phyloP scores from a whole-genome alignment of 2,329 filamentous ascomycete species.

The Beauveria caledonica region DNA sequence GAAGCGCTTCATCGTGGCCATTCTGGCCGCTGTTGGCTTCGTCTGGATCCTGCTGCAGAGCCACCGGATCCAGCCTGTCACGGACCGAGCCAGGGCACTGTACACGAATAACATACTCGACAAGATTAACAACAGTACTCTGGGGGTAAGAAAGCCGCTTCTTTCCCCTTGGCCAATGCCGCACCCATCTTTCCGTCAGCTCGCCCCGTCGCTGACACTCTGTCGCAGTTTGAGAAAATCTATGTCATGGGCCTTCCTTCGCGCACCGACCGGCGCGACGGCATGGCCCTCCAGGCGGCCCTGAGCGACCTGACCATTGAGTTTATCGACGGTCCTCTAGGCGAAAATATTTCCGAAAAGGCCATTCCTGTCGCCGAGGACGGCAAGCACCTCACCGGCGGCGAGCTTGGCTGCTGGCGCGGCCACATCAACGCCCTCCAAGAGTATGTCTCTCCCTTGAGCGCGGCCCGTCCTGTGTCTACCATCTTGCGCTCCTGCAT shows the following conservation, averaged over 20 bases:
- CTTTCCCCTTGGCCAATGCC: not conserved
- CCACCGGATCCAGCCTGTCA: conserved; percentile 5
- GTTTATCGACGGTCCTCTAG: conserved; percentile 37
- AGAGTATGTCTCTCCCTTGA: conserved; percentile 17
- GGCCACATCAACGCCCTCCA: conserved; percentile 29
- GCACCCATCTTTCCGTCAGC: too few relatives aligned
- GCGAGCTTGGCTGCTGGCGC: conserved; percentile 22
- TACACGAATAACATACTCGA: conserved; percentile 3
- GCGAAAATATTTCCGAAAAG: conserved; percentile 28
- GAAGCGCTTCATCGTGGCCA: conserved; percentile 7
- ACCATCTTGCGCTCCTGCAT: too few relatives aligned
- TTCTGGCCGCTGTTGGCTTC: not conserved
- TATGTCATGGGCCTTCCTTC: conserved; percentile 42
- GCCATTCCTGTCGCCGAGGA: conserved; percentile 19
- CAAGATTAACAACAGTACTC: conserved; percentile 10
- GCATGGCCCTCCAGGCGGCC: conserved; percentile 37
- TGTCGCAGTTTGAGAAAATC: conserved; percentile 14
- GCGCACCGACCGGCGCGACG: conserved; percentile 41
- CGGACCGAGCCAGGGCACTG: not conserved
- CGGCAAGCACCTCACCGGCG: conserved; percentile 5
- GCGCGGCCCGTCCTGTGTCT: too few relatives aligned
- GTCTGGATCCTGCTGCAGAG: conserved; percentile 8
- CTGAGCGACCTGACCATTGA: conserved; percentile 35
- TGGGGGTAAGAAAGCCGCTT: not conserved
- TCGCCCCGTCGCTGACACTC: not conserved